phyloP scores from a whole-genome alignment of 2,329 filamentous ascomycete genomes.

The Rugonectria rugulosa region DNA sequence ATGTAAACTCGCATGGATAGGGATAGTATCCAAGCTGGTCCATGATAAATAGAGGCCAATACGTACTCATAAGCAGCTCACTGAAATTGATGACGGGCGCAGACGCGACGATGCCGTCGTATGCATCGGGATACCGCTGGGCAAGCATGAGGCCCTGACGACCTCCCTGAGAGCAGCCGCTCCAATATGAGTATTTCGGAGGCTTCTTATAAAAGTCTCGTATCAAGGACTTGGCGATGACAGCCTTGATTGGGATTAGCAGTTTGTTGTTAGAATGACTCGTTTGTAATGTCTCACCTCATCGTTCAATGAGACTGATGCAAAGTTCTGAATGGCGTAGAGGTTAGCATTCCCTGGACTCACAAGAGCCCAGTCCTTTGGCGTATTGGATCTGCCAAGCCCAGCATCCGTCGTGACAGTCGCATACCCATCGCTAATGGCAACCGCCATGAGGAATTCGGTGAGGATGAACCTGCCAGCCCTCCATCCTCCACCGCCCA shows the following conservation, averaged over 20 bases:
- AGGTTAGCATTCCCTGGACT: conserved; percentile 21
- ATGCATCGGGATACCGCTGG: conserved; percentile 23
- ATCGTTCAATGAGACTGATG: conserved; percentile 9
- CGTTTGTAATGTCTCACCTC: conserved; percentile 9
- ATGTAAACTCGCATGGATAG: conserved; percentile 16
- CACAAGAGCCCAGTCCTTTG: conserved; percentile 15
- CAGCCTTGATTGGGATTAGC: not conserved
- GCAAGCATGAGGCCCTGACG: conserved; percentile 24
- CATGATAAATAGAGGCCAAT: conserved; percentile 20
- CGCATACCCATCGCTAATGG: conserved; percentile 25
- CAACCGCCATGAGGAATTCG: conserved; percentile 15
- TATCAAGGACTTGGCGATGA: conserved; percentile 17
- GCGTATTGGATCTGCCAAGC: not conserved
- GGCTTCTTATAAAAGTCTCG: conserved; percentile 15
- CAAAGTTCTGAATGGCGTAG: not conserved
- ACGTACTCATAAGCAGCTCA: conserved; percentile 1
- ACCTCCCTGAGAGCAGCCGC: conserved; percentile 29
- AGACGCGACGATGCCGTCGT: conserved; percentile 26
- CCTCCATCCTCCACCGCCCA: conserved; percentile 24
- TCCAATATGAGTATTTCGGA: conserved; percentile 26
- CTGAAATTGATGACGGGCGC: conserved; percentile 19
- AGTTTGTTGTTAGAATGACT: not conserved
- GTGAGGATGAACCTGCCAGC: conserved; percentile 19
- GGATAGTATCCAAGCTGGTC: conserved; percentile 13
- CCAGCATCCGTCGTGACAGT: conserved; percentile 25